These are phyloP conservation scores for Exophiala dermatitidis DNA, from an alignment of 2,329 filamentous ascomycete genomes.

Conservation along the genomic window DNA sequence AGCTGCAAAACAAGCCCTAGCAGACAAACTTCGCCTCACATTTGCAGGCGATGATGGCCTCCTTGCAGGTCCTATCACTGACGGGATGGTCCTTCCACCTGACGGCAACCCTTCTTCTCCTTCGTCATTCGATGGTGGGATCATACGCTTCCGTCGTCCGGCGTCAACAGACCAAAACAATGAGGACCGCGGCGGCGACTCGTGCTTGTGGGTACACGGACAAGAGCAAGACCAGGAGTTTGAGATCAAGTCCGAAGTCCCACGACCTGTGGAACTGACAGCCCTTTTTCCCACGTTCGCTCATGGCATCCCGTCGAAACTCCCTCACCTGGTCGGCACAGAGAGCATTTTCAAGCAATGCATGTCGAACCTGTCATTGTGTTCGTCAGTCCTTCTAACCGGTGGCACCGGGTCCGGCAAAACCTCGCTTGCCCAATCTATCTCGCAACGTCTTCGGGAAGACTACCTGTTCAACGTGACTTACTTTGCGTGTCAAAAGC, in stretches of 20 bases:
- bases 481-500: constrained; percentile 78
- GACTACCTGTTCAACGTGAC: constrained; percentile 72
- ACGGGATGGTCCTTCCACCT: constrained; percentile 70
- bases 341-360: constrained; percentile 67
- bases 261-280: constrained; percentile 51
- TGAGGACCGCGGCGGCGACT: constrained; percentile 30
- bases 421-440: constrained; percentile 66
- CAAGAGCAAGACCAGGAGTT: constrained; percentile 66
- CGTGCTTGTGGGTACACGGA: constrained; percentile 61
- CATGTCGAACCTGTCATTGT: constrained; percentile 67
- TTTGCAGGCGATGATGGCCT: constrained; percentile 53
- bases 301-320: constrained; percentile 47
- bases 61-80: constrained; percentile 76
- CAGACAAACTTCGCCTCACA: constrained; percentile 61
- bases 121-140: constrained; percentile 71
- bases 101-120: constrained; percentile 48
- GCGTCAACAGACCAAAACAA: constrained; percentile 28
- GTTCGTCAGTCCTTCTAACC: constrained; percentile 82
- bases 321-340: constrained; percentile 71
- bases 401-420: constrained; percentile 89
- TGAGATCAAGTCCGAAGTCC: constrained; percentile 67
- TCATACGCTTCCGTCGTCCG: constrained; percentile 58
- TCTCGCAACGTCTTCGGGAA: constrained; percentile 65
- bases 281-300: constrained; percentile 42
- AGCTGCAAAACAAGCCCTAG: constrained; percentile 67